A percentile compares a stretch with the other conserved stretches of the same genome.
Conservation (phyloP, 345 rosid species). For the Abelmoschus esculentus region DNA sequence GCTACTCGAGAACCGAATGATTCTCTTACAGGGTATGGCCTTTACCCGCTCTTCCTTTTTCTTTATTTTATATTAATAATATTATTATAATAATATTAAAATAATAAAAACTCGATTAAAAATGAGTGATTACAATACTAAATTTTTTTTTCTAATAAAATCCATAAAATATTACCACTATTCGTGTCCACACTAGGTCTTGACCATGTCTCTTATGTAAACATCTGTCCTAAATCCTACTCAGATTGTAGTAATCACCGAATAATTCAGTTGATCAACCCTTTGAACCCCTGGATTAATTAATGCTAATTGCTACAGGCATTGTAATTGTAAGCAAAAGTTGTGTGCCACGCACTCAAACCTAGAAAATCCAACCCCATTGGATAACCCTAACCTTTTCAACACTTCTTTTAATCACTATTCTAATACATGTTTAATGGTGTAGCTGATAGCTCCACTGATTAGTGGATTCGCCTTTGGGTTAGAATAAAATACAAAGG, state of each 20-base stretch:
- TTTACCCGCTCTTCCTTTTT: no score
- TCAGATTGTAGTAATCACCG: neutral
- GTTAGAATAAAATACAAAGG: constrained; percentile 3
- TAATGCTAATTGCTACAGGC: neutral
- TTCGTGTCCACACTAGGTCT: neutral
- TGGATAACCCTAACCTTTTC: neutral
- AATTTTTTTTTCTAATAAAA: no score
- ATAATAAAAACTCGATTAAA: no score
- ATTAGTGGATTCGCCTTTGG: neutral
- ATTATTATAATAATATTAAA: no score
- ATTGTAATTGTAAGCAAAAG: neutral
- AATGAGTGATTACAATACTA: no score
- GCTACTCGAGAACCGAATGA: no score
- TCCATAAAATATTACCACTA: neutral
- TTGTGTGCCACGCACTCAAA: constrained; percentile 1
- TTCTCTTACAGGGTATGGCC: no score
- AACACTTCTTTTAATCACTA: neutral
- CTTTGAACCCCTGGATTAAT: neutral
- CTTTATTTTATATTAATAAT: no score
- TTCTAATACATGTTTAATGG: neutral
- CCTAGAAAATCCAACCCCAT: neutral
- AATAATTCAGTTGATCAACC: neutral
- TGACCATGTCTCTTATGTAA: neutral
- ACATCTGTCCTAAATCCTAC: neutral
- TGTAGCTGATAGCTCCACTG: neutral